Base-by-base conservation (phyloP, 805 yeast genomes). In the Candida bentonensis region DNA sequence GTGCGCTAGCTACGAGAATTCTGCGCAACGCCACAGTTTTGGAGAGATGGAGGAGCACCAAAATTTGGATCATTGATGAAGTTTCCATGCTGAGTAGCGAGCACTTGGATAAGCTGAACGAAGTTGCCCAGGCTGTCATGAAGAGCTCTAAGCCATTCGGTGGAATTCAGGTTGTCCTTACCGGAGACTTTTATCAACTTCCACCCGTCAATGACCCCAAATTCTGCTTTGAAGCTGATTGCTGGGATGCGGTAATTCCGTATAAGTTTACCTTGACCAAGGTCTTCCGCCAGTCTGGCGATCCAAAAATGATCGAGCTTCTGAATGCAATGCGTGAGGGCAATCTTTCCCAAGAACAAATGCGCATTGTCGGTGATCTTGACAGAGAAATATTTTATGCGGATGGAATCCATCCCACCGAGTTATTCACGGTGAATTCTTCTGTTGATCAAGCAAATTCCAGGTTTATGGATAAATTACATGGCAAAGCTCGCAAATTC, bases 111-210 rank as follows among this genome's bases (percentile, higher is more conserved):
- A 85, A 85, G 55, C 63, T 89, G 44, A 82, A 84, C 47, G 65
- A 59, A 15, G 61, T 88, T 26, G 96, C 89, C 0, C 68, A 80
- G 51, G 52, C 53, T 1, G 47, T 80, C 1, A 61, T 83, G 3
- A 69, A 79, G 30, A 65, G 60, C 22, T 56, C 63, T 9, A 53
- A 53, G 41, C 95, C 96, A 0, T 92, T 92, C 67, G 98, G 98
- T 3, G 97, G 97, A 0, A 79, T 92, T 41, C 98, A 92, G 59
- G 54, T 92, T 11, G 75, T 92, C 15, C 61, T 88, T 25, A 81
- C 94, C 3, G 98, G 98, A 21, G 98, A 92, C 61, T 92, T 89
- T 58, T 88, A 81, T 61, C 98, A 92, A 63, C 65, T 92, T 45
- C 97, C 98, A 0, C 98, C 98, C 0, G 94, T 89, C 15, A 61